These are phyloP conservation scores for Kwoniella newhampshirensis DNA, from an alignment of 768 basidiomycete species.

Conservation along the genomic window DNA sequence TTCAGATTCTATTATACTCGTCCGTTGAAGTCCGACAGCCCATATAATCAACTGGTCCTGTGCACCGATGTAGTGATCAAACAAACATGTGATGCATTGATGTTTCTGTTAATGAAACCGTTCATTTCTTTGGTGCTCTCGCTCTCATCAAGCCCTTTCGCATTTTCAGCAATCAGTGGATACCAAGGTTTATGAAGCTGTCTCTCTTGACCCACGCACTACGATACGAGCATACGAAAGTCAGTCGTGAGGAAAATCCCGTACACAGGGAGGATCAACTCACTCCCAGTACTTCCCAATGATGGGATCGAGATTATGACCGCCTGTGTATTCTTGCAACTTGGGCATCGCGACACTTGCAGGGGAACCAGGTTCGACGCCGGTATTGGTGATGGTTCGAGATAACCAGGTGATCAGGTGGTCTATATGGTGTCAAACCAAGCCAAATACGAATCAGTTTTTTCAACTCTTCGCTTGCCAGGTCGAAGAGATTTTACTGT, in stretches of 20 bases:
- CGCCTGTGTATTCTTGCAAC: slow-evolving; percentile 39
- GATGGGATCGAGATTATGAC: slow-evolving; percentile 42
- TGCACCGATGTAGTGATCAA: no score
- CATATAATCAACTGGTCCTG: no score
- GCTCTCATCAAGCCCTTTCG: no score
- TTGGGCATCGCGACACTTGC: slow-evolving; percentile 32
- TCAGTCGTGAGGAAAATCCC: neutral
- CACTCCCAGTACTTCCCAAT: slow-evolving; percentile 48
- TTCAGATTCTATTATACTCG: neutral
- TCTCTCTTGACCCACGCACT: slow-evolving; percentile 42
- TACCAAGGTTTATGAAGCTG: slow-evolving; percentile 39
- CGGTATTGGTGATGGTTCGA: slow-evolving; percentile 35
- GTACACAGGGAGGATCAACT: slow-evolving; percentile 13
- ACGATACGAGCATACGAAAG: neutral
- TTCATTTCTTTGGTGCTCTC: neutral
- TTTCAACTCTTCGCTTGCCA: neutral
- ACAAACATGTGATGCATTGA: no score
- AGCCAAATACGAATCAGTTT: neutral
- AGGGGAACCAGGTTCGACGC: slow-evolving; percentile 35
- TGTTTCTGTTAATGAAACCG: no score
- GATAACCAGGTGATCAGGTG: slow-evolving; percentile 49
- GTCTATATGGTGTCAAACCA: slow-evolving; percentile 17
- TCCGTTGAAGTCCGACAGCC: neutral
- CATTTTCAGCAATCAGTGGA: slow-evolving; percentile 32
- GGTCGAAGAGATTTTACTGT: neutral